These are phyloP conservation scores for Eucommia ulmoides DNA, from an alignment of 257 asterid genomes.

Conservation along the genomic window DNA sequence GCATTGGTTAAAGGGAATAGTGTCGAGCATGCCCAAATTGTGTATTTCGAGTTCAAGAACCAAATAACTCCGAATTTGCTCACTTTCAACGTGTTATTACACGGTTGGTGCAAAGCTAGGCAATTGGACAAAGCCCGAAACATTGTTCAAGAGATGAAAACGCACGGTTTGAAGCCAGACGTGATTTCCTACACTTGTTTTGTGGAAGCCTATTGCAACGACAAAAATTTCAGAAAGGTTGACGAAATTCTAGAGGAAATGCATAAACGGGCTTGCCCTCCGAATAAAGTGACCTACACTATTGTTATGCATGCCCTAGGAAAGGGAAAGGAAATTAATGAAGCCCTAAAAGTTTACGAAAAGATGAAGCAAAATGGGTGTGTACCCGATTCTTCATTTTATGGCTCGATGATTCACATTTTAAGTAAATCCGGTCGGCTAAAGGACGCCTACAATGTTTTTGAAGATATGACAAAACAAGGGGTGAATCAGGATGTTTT, in stretches of 20 bases:
- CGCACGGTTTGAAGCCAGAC: slow-evolving; percentile 44
- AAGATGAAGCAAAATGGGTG: slow-evolving; percentile 50
- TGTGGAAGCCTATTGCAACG: slow-evolving; percentile 57
- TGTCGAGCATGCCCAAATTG: slow-evolving; percentile 62
- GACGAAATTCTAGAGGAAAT: slow-evolving; percentile 43
- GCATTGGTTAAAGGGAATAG: slow-evolving; percentile 57
- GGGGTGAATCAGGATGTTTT: slow-evolving; percentile 42
- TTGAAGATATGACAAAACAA: slow-evolving; percentile 66
- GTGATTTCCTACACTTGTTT: slow-evolving; percentile 45
- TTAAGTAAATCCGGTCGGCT: slow-evolving; percentile 61
- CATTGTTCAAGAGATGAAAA: slow-evolving; percentile 44
- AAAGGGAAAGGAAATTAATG: slow-evolving; percentile 49
- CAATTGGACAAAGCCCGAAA: slow-evolving; percentile 48
- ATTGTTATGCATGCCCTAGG: slow-evolving; percentile 47
- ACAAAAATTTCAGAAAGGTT: slow-evolving; percentile 68
- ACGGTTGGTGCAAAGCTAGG: slow-evolving; percentile 82
- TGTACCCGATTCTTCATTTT: slow-evolving; percentile 53
- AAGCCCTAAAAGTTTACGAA: slow-evolving; percentile 58
- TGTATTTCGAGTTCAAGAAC: slow-evolving; percentile 31
- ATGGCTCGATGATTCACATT: slow-evolving; percentile 31
- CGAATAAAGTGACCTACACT: slow-evolving; percentile 58
- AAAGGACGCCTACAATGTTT: slow-evolving; percentile 55
- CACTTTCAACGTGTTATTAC: slow-evolving; percentile 59
- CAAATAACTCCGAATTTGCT: slow-evolving; percentile 28
- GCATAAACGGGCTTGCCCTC: slow-evolving; percentile 37